Conservation (phyloP, 768 basidiomycete species). For the Tylopilus subfusipes region DNA sequence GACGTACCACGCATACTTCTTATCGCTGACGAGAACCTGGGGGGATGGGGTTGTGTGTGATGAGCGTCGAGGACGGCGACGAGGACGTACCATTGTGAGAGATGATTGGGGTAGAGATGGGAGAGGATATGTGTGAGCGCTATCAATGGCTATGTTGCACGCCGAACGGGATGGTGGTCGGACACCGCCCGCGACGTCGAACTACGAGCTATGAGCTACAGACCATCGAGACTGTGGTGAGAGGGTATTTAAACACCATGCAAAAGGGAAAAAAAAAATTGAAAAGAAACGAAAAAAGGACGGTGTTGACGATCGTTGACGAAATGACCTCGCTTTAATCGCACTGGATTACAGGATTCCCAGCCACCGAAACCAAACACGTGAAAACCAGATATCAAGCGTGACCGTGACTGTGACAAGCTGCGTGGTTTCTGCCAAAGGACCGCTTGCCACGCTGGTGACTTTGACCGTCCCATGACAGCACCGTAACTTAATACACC, state of each 20-base stretch:
- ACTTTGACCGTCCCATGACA: too few relatives aligned
- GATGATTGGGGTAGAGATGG: constrained; percentile 2
- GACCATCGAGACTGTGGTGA: constrained; percentile 27
- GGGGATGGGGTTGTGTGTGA: neutral
- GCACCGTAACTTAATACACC: too few relatives aligned
- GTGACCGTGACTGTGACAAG: constrained; percentile 13
- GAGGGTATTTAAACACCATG: constrained; percentile 47
- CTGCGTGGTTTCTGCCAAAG: constrained; percentile 34
- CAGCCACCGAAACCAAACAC: constrained; percentile 28
- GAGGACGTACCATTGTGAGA: constrained; percentile 42
- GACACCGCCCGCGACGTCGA: constrained; percentile 57
- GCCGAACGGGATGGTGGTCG: constrained; percentile 38
- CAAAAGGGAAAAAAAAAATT: constrained; percentile 22
- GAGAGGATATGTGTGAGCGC: neutral
- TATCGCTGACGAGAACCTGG: constrained; percentile 69
- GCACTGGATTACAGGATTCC: constrained; percentile 12
- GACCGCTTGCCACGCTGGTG: too few relatives aligned
- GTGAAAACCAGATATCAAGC: constrained; percentile 5
- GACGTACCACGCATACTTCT: constrained; percentile 80
- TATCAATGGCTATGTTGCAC: constrained; percentile 10
- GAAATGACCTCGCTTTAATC: constrained; percentile 26
- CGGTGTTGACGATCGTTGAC: constrained; percentile 52
- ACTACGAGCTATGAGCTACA: constrained; percentile 45
- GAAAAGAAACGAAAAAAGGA: constrained; percentile 30
- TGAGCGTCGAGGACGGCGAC: neutral